Base-by-base conservation (phyloP, 129 eudicot genomes). In the Flaveria robusta region DNA sequence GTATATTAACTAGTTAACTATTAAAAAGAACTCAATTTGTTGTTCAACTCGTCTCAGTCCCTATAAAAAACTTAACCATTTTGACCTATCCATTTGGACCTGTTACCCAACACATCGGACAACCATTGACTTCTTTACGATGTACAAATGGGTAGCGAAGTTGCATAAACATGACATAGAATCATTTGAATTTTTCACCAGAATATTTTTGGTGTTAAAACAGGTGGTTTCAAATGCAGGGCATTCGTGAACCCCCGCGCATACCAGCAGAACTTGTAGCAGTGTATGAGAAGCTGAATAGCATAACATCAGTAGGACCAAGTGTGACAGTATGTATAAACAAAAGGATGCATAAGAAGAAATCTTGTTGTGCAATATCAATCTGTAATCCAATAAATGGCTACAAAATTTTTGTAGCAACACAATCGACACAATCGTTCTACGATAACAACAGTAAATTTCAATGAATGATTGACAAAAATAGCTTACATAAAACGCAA, bases 401-500 rank as follows among this genome's bases (percentile, higher is more conserved):
- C 82, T 70, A 78, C 76, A 70, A 58, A 43, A 18, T 13, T 54
- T 39, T 27, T 78, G 82, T 78, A 78, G 82, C 82, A 58, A 18
- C 63, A 65, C 15, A 65, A 64, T 52, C 43, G 42, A 77, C 39
- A 70, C 51, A 62, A 42, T 56, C n/a, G 66, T 59, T 39, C 60
- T 46, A 56, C 20, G 10, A 73, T 52, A 34, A 24, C 15, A 11
- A 26, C 56, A 62, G 24, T 10, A 22, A 74, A 67, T 67, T 79
- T 82, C 91, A 87, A 81, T 76, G 79, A 69, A 81, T 50, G 74
- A 86, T 83, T 85, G 90, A 83, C 82, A 68, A 70, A 66, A 55
- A 14, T 46, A 56, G 42, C 23, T 62, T 79, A 82, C 82, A 59
- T 12, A 9, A 85, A 81, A 79, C 79, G 54, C 16, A 49, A 66